Evolutionary conservation across 176 grass and related monocot species (phyloP).

Genomic region (Aegilops bicornis): DNA sequence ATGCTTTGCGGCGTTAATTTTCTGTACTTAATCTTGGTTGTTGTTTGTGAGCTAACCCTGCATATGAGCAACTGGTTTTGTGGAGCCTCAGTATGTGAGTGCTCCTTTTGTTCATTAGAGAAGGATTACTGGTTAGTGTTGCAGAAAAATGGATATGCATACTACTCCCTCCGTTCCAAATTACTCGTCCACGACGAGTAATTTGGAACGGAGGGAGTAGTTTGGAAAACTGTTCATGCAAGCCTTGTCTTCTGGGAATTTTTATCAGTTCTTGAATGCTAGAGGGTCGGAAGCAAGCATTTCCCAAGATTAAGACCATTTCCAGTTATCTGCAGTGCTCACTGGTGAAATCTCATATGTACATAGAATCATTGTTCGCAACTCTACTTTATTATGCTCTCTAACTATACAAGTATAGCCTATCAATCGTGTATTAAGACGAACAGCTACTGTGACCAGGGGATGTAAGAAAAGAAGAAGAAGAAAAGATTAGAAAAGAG

Average conservation of each 20-base stretch:
- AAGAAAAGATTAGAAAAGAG: not conserved
- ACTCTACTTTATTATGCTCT: conserved; percentile 22
- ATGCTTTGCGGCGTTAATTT: conserved; percentile 19
- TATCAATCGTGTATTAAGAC: conserved; percentile 14
- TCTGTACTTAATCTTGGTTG: conserved; percentile 20
- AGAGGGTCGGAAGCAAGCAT: not conserved
- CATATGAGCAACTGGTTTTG: conserved; percentile 18
- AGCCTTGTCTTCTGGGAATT: not conserved
- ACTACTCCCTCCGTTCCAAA: not conserved
- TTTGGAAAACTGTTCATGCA: conserved; percentile 29
- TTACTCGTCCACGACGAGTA: no score
- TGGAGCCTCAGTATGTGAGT: not conserved
- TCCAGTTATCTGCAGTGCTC: not conserved
- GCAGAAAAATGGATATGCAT: not conserved
- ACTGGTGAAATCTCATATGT: conserved; percentile 4
- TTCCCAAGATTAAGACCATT: conserved; percentile 10
- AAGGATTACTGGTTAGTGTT: conserved; percentile 37
- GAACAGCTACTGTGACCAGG: not conserved
- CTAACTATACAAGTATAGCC: conserved; percentile 40
- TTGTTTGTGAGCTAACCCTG: conserved; percentile 31
- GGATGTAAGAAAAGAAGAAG: conserved; percentile 14
- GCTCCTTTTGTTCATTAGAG: conserved; percentile 18
- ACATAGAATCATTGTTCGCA: conserved; percentile 32
- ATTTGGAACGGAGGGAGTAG: not conserved
- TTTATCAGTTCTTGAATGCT: not conserved